phyloP scores from a whole-genome alignment of 2,329 filamentous ascomycete species.

The Paramyrothecium roridum region DNA sequence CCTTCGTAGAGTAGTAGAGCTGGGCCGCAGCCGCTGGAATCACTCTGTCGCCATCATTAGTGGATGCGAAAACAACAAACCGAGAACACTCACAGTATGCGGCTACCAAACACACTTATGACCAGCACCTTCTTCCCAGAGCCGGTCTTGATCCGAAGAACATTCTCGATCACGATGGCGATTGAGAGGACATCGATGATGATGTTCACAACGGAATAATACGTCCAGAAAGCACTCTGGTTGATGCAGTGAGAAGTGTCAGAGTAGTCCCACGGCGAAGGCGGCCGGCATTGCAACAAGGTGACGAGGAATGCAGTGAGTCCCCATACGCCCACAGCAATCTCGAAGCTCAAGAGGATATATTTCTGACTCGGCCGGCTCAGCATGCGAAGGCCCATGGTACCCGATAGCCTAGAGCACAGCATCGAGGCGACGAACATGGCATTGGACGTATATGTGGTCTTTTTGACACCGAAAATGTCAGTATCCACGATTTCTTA shows the following conservation, averaged over 20 bases:
- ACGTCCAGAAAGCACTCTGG: conserved; percentile 17
- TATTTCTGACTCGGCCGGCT: conserved; percentile 16
- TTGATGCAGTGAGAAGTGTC: conserved; percentile 16
- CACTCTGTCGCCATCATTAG: conserved; percentile 13
- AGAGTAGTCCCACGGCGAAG: conserved; percentile 22
- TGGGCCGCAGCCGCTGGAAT: conserved; percentile 21
- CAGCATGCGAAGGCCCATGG: conserved; percentile 20
- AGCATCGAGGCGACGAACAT: conserved; percentile 20
- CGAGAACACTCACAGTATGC: conserved; percentile 19
- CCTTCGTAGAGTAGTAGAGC: conserved; percentile 18
- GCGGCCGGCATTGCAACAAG: conserved; percentile 20
- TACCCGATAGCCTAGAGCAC: conserved; percentile 20
- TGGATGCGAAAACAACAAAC: not conserved
- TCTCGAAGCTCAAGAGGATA: conserved; percentile 12
- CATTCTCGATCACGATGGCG: conserved; percentile 21
- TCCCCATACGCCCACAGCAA: conserved; percentile 18
- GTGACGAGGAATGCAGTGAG: conserved; percentile 17
- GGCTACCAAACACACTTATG: conserved; percentile 24
- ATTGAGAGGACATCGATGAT: conserved; percentile 22
- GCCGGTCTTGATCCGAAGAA: conserved; percentile 23
- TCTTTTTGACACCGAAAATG: conserved; percentile 6
- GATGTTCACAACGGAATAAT: conserved; percentile 23
- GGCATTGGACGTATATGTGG: conserved; percentile 19
- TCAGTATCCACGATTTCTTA: conserved; percentile 1
- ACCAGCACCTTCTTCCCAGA: conserved; percentile 22